Base-by-base conservation (phyloP, 2,329 filamentous ascomycete genomes). In the Alternaria hordeiaustralica region DNA sequence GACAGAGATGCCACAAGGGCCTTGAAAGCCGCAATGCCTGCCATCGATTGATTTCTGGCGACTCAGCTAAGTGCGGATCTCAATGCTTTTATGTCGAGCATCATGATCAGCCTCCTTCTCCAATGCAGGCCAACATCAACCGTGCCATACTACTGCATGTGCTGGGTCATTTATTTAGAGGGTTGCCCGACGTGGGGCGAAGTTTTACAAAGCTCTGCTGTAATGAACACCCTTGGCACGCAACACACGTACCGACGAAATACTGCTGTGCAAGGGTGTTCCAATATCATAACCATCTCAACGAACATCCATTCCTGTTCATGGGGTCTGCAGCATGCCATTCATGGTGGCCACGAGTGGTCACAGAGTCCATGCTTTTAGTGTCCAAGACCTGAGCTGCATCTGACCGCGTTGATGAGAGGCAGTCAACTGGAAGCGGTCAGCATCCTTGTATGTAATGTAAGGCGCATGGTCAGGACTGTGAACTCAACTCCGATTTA, bases 1-100 rank as follows among this genome's bases (percentile, higher is more conserved):
- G 64, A 70, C 47, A 75, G 55, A 20, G 67, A 71, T 58, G 71
- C 71, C 64, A 71, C 58, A 49, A 75, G 26, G 60, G 67, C 66
- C 25, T 69, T 71, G 43, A 73, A 20, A 33, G 71, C 53, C 36
- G 64, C 23, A 25, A 51, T 69, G 15, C 72, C 68, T 59, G 64
- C 69, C 74, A 77, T 77, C 36, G 45, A 45, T 28, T 65, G 36
- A 53, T n/a, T 36, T 44, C 43, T 43, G 33, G 21, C 26, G 15
- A 18, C 15, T 54, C 57, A 46, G 12, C 18, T 18, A 25, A 23
- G 26, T 15, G n/a, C 15, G 36, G 30, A 25, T n/a, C 2, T n/a
- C 30, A 12, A 15, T 20, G 36, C 15, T 62, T 51, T 65, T 62
- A 60, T 62, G 45, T 43, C 25, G 13, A 47, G 15, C 13, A 26